Evolutionary conservation across 1,284 basidiomycete genomes (phyloP).

Genomic region (Takashimella koratensis): DNA sequence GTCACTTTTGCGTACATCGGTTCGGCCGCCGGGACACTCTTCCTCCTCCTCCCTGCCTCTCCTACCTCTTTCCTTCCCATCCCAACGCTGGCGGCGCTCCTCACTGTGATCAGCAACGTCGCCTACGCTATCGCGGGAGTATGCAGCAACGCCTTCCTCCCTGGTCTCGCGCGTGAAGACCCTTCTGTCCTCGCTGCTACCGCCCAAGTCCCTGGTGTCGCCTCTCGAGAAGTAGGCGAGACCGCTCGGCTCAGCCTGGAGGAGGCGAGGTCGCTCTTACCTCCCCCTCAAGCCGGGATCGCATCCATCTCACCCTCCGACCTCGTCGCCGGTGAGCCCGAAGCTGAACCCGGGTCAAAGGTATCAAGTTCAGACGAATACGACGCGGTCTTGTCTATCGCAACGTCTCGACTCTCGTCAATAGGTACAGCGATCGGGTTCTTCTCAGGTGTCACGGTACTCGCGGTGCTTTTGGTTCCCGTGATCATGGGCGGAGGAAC

Average conservation of each 20-base stretch:
- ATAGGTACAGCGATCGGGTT: conserved; percentile 81
- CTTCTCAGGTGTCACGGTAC: conserved; percentile 60
- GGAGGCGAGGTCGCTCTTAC: conserved; percentile 12
- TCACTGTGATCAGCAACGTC: conserved; percentile 72
- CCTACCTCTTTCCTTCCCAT: conserved; percentile 63
- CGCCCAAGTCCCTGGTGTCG: too few species aligned
- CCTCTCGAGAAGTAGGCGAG: too few species aligned
- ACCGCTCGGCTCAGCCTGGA: conserved; percentile 4
- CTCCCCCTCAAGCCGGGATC: conserved; percentile 10
- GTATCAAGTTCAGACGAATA: conserved; percentile 42
- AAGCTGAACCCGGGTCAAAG: not conserved
- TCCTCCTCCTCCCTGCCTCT: conserved; percentile 67
- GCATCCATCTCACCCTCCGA: conserved; percentile 16
- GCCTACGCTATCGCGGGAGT: conserved; percentile 78
- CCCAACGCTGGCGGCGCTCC: conserved; percentile 57
- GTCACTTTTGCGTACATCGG: conserved; percentile 69
- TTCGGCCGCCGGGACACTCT: conserved; percentile 61
- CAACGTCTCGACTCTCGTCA: conserved; percentile 74
- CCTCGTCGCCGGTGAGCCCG: conserved; percentile 6
- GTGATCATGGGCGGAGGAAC: conserved; percentile 64
- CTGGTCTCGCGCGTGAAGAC: conserved; percentile 64
- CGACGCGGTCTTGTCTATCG: conserved; percentile 58
- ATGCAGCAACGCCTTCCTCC: conserved; percentile 85
- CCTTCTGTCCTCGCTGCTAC: conserved; percentile 54
- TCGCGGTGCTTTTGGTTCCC: conserved; percentile 71